Conservation (phyloP, 495 filamentous ascomycete genomes). For the Glutinoglossum americanum region DNA sequence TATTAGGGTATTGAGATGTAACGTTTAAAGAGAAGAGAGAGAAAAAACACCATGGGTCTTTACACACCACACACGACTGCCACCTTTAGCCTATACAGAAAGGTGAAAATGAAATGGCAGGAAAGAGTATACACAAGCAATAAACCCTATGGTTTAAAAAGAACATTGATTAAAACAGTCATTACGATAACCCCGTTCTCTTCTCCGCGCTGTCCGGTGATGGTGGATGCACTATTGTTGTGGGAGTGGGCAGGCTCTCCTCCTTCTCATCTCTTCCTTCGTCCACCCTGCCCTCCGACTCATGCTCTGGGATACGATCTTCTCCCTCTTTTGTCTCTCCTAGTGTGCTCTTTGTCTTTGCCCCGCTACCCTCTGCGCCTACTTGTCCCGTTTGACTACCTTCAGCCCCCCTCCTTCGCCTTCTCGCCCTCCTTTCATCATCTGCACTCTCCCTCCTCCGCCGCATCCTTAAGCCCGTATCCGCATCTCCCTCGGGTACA, state of each 20-base stretch:
- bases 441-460: constrained; percentile 45
- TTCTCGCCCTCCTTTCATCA: constrained; percentile 39
- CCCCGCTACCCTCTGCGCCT: background rate
- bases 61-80: too few relatives aligned
- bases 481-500: constrained; percentile 33
- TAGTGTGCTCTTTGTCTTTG: background rate
- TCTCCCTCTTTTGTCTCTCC: background rate
- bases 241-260: constrained; percentile 2
- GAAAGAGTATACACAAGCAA: too few relatives aligned
- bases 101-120: too few relatives aligned
- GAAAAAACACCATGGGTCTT: too few relatives aligned
- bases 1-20: too few relatives aligned
- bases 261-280: too few relatives aligned
- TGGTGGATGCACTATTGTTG: constrained; percentile 2
- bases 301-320: background rate
- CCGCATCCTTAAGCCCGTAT: constrained; percentile 30
- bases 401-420: constrained; percentile 23
- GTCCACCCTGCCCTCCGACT: background rate
- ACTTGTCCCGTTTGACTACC: background rate
- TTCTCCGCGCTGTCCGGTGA: constrained; percentile 1
- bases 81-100: too few relatives aligned
- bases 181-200: background rate
- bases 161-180: background rate
- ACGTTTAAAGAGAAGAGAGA: too few relatives aligned
- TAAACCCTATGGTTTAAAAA: too few relatives aligned